Base-by-base conservation (phyloP, 345 rosid genomes). In the Lumnitzera littorea region DNA sequence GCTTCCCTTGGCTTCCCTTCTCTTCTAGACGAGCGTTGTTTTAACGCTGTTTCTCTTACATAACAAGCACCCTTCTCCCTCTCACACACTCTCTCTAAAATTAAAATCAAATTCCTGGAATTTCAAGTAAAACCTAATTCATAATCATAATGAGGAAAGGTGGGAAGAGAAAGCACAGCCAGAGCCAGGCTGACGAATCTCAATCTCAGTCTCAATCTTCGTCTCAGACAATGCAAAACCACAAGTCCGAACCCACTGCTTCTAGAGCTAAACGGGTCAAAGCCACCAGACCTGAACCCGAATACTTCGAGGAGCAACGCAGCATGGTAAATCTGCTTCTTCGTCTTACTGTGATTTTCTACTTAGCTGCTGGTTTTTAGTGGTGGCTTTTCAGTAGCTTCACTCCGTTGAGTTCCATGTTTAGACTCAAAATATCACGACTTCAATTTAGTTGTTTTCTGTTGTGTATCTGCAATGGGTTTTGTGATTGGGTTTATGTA, bases 231-330 rank as follows among this genome's bases (percentile, higher is more conserved):
- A 31, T 53, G 46, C 58, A 56, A 20, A 25, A 57, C 49, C 27
- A 63, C 56, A 55, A 67, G 20, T 20, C 56, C 68, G 71, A 83
- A 24, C 72, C 74, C 17, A 67, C 74, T 36, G 36, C 83, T 49
- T 31, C 82, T 17, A 70, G 67, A 56, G 80, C 89, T 69, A 86
- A 88, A 76, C 78, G 81, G 16, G 63, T 69, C 15, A 79, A 75
- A 78, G 76, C 66, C 23, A 62, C 79, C 50, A 86, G 78, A 62
- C 82, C 78, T 48, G 90, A 87, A 63, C 87, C 91, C 46, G 86
- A 88, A 79, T 95, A 76, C 78, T 79, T 91, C 53, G 91, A 95
- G 66, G 98, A 91, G 1, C 57, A 79, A 69, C 95, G 98, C 13
- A 88, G 83, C 80, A 66, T 95, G 88, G 99, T 95, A 80, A 51